Percentiles rank a stretch among this genome's conserved stretches.
phyloP scores from a whole-genome alignment of 257 asterid species.

The Dorcoceras hygrometricum region DNA sequence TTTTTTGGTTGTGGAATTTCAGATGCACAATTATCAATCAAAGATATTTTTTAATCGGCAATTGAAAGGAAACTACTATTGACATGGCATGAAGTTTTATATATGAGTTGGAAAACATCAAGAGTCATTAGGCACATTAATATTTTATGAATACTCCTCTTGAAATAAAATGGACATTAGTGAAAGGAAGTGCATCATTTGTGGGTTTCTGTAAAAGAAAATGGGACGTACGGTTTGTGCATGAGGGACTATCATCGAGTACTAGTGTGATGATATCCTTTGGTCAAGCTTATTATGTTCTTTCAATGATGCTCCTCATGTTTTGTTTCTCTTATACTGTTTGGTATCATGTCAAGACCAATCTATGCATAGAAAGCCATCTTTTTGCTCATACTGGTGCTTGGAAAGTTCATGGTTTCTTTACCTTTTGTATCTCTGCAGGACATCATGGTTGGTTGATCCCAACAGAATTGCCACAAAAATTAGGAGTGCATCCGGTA shows the following conservation, averaged over 20 bases:
- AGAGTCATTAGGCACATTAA: not conserved
- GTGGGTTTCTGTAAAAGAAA: slow-evolving; percentile 5
- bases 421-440: slow-evolving; percentile 36
- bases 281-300: not conserved
- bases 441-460: slow-evolving; percentile 90
- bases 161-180: not conserved
- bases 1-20: not conserved
- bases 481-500: slow-evolving; percentile 75
- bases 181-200: not conserved
- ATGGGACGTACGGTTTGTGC: not conserved
- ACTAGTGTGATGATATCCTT: not conserved
- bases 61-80: not conserved
- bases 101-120: not conserved
- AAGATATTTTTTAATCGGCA: not conserved
- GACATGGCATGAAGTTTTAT: not conserved
- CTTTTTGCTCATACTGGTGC: not conserved
- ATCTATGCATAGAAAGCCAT: not conserved
- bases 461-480: slow-evolving; percentile 77
- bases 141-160: too few relatives aligned
- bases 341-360: not conserved
- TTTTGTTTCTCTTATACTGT: not conserved
- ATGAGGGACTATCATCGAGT: not conserved
- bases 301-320: not conserved
- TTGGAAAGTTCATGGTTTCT: slow-evolving; percentile 9
- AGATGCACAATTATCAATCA: not conserved